Base-by-base conservation (phyloP, 129 eudicot genomes). In the Artemisia annua region DNA sequence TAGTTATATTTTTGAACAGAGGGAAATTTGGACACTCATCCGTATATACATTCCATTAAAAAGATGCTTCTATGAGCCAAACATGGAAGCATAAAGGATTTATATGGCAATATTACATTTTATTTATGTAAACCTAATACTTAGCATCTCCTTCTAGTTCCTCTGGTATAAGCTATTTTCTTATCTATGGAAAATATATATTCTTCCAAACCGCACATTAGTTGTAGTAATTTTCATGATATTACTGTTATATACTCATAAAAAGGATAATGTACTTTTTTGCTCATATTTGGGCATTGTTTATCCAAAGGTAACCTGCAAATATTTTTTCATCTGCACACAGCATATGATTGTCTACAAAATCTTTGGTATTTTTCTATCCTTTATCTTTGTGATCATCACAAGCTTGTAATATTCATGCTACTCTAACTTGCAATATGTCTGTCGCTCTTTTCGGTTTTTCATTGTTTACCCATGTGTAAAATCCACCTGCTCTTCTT, bases 121-220 rank as follows among this genome's bases (percentile, higher is more conserved):
- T 32, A 67, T 67, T 48, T 48, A 20, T 48, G 50, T 35, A 39
- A 67, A 67, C 56, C 56, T 44, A 66, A 44, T 15, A n/a, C 49
- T 16, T 30, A 2, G 48, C 48, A 28, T n/a, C 39, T 63, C 3
- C 20, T 32, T 63, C 24, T 3, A 35, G 19, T 14, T 6, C 6
- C 43, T 5, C 43, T 35, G 43, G 43, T 3, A 35, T 35, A 35
- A 35, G 43, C 3, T 35, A 35, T 35, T 35, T 35, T 35, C 43
- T 35, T 35, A 35, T 35, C 8, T 35, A 9, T 35, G 43, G 43
- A 35, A 35, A 35, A 35, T 35, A 6, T 35, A 35, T 35, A 3
- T 30, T 30, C 35, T 30, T 56, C 51, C 20, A 43, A 19, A 39
- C 48, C 12, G 8, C 17, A 16, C 51, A 15, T 53, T 53, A 32